A percentile compares a stretch with the other conserved stretches of the same genome.
phyloP scores from a whole-genome alignment of 805 yeast species.

The Spathaspora girioi region DNA sequence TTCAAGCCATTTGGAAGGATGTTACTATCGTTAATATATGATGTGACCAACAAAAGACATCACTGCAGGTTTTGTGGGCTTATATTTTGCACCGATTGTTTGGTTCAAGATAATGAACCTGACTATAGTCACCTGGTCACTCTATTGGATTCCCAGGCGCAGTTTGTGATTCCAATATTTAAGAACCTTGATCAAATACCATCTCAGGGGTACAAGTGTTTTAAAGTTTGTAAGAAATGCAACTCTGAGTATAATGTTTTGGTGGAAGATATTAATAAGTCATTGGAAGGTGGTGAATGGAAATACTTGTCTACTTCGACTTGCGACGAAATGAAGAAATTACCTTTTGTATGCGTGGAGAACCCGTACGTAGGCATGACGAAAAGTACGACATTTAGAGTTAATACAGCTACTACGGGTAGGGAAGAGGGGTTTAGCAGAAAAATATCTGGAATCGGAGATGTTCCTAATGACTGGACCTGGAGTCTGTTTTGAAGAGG shows the following conservation, averaged over 20 bases:
- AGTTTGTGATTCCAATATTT: constrained; percentile 35
- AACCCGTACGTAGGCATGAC: constrained; percentile 23
- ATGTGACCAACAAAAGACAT: constrained; percentile 26
- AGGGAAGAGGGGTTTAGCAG: neutral
- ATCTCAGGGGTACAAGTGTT: constrained; percentile 14
- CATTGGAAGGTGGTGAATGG: constrained; percentile 2
- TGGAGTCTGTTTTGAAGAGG: constrained; percentile 46
- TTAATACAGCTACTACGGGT: neutral
- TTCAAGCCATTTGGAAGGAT: constrained; percentile 23
- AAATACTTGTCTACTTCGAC: neutral
- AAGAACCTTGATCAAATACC: constrained; percentile 13
- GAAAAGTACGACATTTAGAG: neutral
- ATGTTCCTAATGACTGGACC: constrained; percentile 44
- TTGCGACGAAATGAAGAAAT: neutral
- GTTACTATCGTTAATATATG: constrained; percentile 1
- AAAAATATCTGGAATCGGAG: constrained; percentile 3
- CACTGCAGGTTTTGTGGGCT: constrained; percentile 53
- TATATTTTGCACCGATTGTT: constrained; percentile 33
- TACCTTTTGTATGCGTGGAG: constrained; percentile 24
- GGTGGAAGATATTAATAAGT: constrained; percentile 5
- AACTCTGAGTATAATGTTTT: constrained; percentile 18
- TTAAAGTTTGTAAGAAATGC: constrained; percentile 33
- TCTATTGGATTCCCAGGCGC: constrained; percentile 22
- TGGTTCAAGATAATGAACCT: constrained; percentile 1
- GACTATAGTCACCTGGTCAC: constrained; percentile 3